These are phyloP conservation scores for Populus tomentosa DNA, from an alignment of 441 rosid genomes.

Conservation along the genomic window DNA sequence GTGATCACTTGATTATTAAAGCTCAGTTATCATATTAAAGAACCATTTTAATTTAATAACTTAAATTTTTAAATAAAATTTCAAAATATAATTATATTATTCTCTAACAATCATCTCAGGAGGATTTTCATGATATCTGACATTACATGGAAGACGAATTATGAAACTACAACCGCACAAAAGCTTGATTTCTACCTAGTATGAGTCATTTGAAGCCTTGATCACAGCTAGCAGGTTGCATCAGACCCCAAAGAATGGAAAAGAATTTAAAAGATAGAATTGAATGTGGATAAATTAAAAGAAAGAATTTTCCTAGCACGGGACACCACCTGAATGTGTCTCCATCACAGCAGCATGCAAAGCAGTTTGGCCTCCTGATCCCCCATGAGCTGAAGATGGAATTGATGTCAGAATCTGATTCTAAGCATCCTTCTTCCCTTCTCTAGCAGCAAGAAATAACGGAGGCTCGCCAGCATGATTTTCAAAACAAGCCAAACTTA, in stretches of 20 bases:
- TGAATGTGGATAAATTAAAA: background rate
- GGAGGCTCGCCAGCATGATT: too few relatives aligned
- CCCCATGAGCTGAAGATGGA: conserved; percentile 2
- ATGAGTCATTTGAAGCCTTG: background rate
- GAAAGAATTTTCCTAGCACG: background rate
- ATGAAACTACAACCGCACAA: background rate
- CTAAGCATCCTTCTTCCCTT: background rate
- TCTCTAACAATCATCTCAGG: background rate
- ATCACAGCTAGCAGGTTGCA: too few relatives aligned
- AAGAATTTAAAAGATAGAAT: background rate
- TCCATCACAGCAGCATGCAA: background rate
- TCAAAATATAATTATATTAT: too few relatives aligned
- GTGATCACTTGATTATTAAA: too few relatives aligned
- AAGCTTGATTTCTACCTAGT: too few relatives aligned
- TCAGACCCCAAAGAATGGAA: too few relatives aligned
- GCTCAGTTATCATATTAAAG: too few relatives aligned
- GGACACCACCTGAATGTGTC: background rate
- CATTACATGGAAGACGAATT: background rate
- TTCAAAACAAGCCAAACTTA: too few relatives aligned
- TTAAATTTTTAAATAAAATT: too few relatives aligned
- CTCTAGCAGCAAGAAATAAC: too few relatives aligned
- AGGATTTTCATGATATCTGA: background rate
- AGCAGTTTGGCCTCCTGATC: background rate
- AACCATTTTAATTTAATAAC: too few relatives aligned
- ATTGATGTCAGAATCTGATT: background rate